Base-by-base conservation (phyloP, 176 grass and related monocot species). In the Neostapfia colusana region DNA sequence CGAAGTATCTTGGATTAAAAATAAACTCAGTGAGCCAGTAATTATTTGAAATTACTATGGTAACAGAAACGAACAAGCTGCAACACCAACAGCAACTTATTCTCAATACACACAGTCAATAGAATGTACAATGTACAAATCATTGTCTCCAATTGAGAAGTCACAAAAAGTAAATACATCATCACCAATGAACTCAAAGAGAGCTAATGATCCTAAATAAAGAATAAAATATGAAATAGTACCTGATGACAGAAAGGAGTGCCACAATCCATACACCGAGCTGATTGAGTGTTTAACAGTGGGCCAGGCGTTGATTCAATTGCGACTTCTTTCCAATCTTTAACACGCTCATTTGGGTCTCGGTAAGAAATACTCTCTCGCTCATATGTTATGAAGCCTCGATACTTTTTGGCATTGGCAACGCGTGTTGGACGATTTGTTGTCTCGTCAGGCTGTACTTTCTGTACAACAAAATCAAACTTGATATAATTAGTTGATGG, bases 191-290 rank as follows among this genome's bases (percentile, higher is more conserved):
- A 43, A 64, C 53, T 10, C 18, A 65, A 75, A 25, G n/a, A 44
- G 28, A 76, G 36, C 12, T 42, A 63, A 46, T 8, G 37, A 62
- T 68, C 10, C 31, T 60, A 67, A 36, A 24, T 12, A 57, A 83
- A 41, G 17, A 20, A 25, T 40, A 28, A 67, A 79, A 82, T 40
- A 6, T 70, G 2, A 56, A 43, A 65, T 8, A 26, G 83, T 65
- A 95, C 95, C 91, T 99, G 95, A 89, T 99, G 95, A 85, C 95
- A 99, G 67, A 95, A 99, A 60, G 95, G 95, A 85, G 95, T 99
- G 27, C 95, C 95, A 81, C 95, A 99, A 76, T 99, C 95, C 95
- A 99, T 99, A 80, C 95, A 99, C 37, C 95, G 92, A 83, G 95
- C 95, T 39, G 95, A 95, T 74, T 99, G 95, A 31, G 95, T 99